A percentile compares a stretch with the other conserved stretches of the same genome.
Conservation (phyloP, 1,139 yeast species). For the Yamadazyma jaroonii region DNA sequence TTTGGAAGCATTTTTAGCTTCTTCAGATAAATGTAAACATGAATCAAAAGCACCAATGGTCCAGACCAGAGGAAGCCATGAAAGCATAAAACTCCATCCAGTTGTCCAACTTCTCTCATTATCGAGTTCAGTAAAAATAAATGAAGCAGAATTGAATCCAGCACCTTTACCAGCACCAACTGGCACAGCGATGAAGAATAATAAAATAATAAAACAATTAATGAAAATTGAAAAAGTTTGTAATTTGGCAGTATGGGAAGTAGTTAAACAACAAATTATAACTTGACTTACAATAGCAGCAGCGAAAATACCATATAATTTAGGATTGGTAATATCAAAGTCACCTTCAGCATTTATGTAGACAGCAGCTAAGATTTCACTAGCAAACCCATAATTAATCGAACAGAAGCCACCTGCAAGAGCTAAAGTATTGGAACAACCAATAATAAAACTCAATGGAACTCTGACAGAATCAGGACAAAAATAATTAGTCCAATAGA, state of each 20-base stretch:
- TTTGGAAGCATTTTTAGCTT: slow-evolving; percentile 60
- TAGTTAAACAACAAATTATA: slow-evolving; percentile 29
- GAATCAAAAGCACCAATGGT: slow-evolving; percentile 69
- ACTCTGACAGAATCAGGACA: slow-evolving; percentile 30
- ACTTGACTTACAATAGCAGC: slow-evolving; percentile 28
- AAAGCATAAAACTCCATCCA: slow-evolving; percentile 64
- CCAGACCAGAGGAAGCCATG: slow-evolving; percentile 69
- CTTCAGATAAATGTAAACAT: slow-evolving; percentile 72
- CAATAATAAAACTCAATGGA: slow-evolving; percentile 45
- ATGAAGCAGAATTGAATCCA: slow-evolving; percentile 36
- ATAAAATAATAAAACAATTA: slow-evolving; percentile 51
- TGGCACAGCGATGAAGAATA: slow-evolving; percentile 69
- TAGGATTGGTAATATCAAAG: slow-evolving; percentile 29
- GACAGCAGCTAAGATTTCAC: slow-evolving; percentile 35
- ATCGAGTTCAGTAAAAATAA: slow-evolving; percentile 55
- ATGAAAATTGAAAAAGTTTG: slow-evolving; percentile 59
- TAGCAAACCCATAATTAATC: slow-evolving; percentile 38
- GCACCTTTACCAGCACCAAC: slow-evolving; percentile 37
- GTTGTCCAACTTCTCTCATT: slow-evolving; percentile 57
- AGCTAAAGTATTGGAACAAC: slow-evolving; percentile 36
- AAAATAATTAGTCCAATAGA: slow-evolving; percentile 50
- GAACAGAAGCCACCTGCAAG: slow-evolving; percentile 38
- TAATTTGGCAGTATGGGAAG: slow-evolving; percentile 49
- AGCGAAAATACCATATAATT: slow-evolving; percentile 36
- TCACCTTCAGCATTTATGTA: slow-evolving; percentile 28